phyloP scores from a whole-genome alignment of 768 basidiomycete species.

The Wakefieldia striispora region DNA sequence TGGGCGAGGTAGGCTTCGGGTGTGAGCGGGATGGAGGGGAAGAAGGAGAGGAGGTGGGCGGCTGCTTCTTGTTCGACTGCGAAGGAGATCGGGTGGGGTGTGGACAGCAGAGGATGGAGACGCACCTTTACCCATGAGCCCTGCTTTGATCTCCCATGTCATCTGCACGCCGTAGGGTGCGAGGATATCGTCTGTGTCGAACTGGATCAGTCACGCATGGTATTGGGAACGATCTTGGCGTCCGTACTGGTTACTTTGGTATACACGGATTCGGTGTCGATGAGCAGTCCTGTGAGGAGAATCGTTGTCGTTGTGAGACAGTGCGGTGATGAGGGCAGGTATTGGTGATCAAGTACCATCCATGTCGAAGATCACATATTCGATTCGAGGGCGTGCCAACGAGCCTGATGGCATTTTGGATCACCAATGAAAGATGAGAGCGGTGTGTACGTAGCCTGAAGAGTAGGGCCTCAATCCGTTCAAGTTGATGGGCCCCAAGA shows the following conservation, averaged over 20 bases:
- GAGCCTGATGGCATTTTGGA: slow-evolving; percentile 9
- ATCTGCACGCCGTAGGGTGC: slow-evolving; percentile 68
- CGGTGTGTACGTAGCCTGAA: too few species aligned
- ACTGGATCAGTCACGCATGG: background rate
- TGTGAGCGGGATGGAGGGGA: slow-evolving; percentile 68
- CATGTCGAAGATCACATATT: slow-evolving; percentile 74
- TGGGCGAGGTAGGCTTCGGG: slow-evolving; percentile 60
- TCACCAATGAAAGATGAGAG: too few species aligned
- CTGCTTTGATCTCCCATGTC: slow-evolving; percentile 90
- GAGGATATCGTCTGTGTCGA: slow-evolving; percentile 62
- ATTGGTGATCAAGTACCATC: slow-evolving; percentile 45
- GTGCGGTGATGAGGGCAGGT: background rate
- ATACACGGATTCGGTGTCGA: slow-evolving; percentile 76
- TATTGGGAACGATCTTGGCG: background rate
- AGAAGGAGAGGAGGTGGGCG: slow-evolving; percentile 70
- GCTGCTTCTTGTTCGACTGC: slow-evolving; percentile 65
- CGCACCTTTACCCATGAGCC: slow-evolving; percentile 82
- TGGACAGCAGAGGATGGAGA: background rate
- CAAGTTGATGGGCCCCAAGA: too few species aligned
- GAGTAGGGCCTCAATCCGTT: too few species aligned
- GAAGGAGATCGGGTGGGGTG: background rate
- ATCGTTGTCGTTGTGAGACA: background rate
- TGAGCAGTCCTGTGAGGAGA: slow-evolving; percentile 54
- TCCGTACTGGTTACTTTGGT: slow-evolving; percentile 73
- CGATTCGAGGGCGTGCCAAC: slow-evolving; percentile 30